Base-by-base conservation (phyloP, 2,329 filamentous ascomycete species). In the Neophaeococcomyces mojaviensis region DNA sequence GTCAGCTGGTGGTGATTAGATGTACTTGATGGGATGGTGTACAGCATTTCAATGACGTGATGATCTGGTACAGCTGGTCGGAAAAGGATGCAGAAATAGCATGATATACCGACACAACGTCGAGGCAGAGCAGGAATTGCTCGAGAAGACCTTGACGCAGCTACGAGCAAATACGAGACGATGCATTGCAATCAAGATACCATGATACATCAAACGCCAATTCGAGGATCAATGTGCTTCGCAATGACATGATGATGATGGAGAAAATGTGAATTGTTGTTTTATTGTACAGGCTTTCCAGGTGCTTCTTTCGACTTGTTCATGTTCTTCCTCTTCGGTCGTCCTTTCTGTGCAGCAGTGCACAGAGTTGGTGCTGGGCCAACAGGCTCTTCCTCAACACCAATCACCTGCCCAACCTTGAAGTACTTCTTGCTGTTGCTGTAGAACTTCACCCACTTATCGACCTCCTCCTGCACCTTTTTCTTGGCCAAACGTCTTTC, bases 361-460 rank as follows among this genome's bases (percentile, higher is more conserved):
- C 89, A 96, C 56, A 95, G 68, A 63, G 74, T 68, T 60, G 76
- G 76, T 59, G 70, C 70, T 4, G 78, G 78, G 66, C 73, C 68
- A 19, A 48, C 41, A 19, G 49, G 47, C 12, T 49, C 49, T 28
- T 55, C 51, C 41, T 55, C 55, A 31, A 68, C 54, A 53, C 70
- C 67, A 63, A 79, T 74, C 12, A 97, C 78, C 61, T 74, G 78
- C 3, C 92, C 92, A 3, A 94, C 85, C 66, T 79, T 78, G 51
- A 79, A 78, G 67, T 97, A 97, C 69, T 87, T 88, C 60, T 82
- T 77, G 61, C 80, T 86, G 46, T 83, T 84, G 48, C 67, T 73
- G 60, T 96, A 97, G 68, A 97, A 88, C 42, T 77, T 72, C 49
- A 84, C 80, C 92, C 89, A 97, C 65, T 90, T 82, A 61, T 77